Base-by-base conservation (phyloP, 2,329 filamentous ascomycete genomes). In the Coleophoma cylindrospora region DNA sequence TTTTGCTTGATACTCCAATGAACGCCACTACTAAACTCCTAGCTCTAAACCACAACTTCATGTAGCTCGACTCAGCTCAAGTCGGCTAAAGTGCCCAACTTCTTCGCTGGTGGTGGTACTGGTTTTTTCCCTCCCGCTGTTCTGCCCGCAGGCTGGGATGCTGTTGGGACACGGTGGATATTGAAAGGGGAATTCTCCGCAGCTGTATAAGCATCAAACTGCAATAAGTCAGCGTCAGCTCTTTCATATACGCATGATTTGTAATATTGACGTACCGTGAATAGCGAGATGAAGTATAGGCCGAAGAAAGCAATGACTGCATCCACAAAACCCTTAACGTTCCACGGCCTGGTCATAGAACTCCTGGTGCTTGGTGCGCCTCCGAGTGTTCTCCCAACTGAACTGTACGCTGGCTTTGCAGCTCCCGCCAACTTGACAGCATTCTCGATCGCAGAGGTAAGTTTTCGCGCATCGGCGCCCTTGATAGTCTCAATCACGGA, bases 391-490 rank as follows among this genome's bases (percentile, higher is more conserved):
- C 80, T 75, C 2, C 83, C 83, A 0, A 73, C 73, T 0, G 74
- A 75, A 47, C 71, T 71, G 61, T 84, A 85, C 0, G 68, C 67
- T 2, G 74, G 71, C 45, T 72, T 74, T 2, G 68, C 60, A 6
- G 72, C 48, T 10, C 63, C 62, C 17, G 64, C 61, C 15, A 84
- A 70, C 64, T 80, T 80, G 47, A 83, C 72, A 3, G 80, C 81
- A 65, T 87, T 87, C 61, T 86, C 84, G 56, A 96, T 84, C 21
- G 88, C 89, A 50, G 83, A 78, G 34, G 84, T 86, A 40, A 99
- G 81, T 47, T 83, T 84, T 11, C 83, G 77, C 1, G 84, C 80
- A 71, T 96, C 88, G 34, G 91, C 91, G 60, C 94, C 94, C 63
- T 81, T 79, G 64, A 96, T 83, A 33, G 87, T 91, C 57, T 89